A percentile compares a stretch with the other conserved stretches of the same genome.
Conservation (phyloP, 2,329 filamentous ascomycete genomes). For the Diatrype stigma region DNA sequence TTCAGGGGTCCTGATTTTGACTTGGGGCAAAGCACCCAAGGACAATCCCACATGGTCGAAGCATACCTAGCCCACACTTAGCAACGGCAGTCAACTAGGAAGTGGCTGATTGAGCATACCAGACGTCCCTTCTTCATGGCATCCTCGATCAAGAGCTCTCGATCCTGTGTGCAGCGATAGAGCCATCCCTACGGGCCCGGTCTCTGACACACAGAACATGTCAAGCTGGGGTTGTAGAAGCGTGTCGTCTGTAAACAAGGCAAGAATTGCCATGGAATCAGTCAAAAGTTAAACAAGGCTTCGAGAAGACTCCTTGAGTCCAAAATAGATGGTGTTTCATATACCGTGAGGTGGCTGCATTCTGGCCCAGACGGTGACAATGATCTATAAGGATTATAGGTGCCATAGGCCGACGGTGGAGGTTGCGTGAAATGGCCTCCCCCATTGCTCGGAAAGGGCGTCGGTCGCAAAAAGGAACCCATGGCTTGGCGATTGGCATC, state of each 20-base stretch:
- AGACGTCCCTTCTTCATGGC: slow-evolving; percentile 23
- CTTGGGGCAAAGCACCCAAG: slow-evolving; percentile 30
- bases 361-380: too few relatives aligned
- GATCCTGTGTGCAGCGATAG: slow-evolving; percentile 55
- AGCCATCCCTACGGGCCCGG: slow-evolving; percentile 63
- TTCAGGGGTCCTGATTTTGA: slow-evolving; percentile 36
- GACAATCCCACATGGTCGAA: slow-evolving; percentile 31
- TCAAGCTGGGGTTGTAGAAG: slow-evolving; percentile 48
- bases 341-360: too few relatives aligned
- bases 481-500: too few relatives aligned
- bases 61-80: slow-evolving; percentile 13
- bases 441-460: too few relatives aligned
- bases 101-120: slow-evolving; percentile 15
- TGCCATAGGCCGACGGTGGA: too few relatives aligned
- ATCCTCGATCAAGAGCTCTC: slow-evolving; percentile 35
- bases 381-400: too few relatives aligned
- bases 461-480: too few relatives aligned
- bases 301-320: too few relatives aligned
- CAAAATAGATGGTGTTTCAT: too few relatives aligned
- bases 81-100: slow-evolving; percentile 8
- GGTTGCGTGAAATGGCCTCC: too few relatives aligned
- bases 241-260: slow-evolving; percentile 64
- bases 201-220: slow-evolving; percentile 56
- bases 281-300: too few relatives aligned
- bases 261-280: slow-evolving; percentile 42